phyloP scores from a whole-genome alignment of 2,329 filamentous ascomycete species.

The Madurella fahalii region DNA sequence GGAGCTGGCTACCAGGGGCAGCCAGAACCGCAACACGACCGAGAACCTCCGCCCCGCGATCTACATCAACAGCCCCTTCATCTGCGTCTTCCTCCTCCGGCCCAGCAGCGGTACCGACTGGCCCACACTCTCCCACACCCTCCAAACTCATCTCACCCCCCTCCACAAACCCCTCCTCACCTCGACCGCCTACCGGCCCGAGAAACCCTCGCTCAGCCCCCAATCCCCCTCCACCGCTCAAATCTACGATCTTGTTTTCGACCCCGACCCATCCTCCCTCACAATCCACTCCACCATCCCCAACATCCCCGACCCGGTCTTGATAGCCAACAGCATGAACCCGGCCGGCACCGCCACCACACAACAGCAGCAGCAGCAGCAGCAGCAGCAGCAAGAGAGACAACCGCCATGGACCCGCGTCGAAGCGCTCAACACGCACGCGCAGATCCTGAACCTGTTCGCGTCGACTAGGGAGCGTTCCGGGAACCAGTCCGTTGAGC shows the following conservation, averaged over 20 bases:
- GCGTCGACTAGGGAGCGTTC: conserved; percentile 40
- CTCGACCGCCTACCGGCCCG: conserved; percentile 55
- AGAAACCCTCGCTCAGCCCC: conserved; percentile 39
- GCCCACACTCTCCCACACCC: conserved; percentile 53
- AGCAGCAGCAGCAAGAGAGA: conserved; percentile 16
- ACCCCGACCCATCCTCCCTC: conserved; percentile 43
- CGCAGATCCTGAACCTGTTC: conserved; percentile 58
- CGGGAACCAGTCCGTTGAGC: conserved; percentile 44
- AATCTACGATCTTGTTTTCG: conserved; percentile 62
- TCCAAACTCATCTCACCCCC: conserved; percentile 58
- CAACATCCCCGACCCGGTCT: conserved; percentile 54
- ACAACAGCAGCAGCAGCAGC: not conserved
- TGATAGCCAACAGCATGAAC: conserved; percentile 15
- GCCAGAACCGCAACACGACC: conserved; percentile 44
- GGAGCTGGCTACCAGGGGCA: conserved; percentile 24
- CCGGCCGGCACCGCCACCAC: not conserved
- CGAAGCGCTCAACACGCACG: conserved; percentile 62
- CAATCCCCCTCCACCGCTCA: conserved; percentile 32
- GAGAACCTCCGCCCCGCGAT: conserved; percentile 62
- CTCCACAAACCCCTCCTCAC: conserved; percentile 52
- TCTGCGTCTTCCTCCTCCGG: conserved; percentile 73
- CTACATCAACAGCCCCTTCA: conserved; percentile 70
- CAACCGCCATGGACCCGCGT: conserved; percentile 50
- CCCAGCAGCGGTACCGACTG: conserved; percentile 38
- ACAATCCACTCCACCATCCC: conserved; percentile 62